Evolutionary conservation across 73 alveolate genomes (phyloP).

Genomic region (Paramecium biaurelia): DNA sequence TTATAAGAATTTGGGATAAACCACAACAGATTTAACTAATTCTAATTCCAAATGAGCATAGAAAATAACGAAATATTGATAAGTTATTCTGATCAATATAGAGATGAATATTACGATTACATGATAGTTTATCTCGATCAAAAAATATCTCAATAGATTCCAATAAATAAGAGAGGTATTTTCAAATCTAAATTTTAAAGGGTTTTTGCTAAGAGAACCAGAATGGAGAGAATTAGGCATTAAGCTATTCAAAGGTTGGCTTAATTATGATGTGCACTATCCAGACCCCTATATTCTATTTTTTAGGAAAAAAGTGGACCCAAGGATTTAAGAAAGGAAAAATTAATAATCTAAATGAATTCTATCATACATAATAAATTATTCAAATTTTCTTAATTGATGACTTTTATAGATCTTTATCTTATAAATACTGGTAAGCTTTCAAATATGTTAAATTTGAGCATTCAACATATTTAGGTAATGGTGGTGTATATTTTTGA

Average conservation of each 20-base stretch:
- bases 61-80: neutral
- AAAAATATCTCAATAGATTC: neutral
- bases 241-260: neutral
- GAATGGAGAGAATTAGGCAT: neutral
- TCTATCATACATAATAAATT: neutral
- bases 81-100: neutral
- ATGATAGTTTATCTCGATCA: neutral
- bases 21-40: neutral
- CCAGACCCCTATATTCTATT: conserved; percentile 23
- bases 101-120: neutral
- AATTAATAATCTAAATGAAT: neutral
- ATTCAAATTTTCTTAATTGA: neutral
- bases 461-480: neutral
- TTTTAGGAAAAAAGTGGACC: neutral
- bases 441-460: neutral
- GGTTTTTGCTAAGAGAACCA: neutral
- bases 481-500: neutral
- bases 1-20: neutral
- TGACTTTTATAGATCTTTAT: neutral
- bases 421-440: neutral
- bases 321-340: neutral
- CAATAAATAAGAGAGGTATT: neutral
- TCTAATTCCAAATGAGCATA: neutral
- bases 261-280: neutral
- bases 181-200: neutral